phyloP scores from a whole-genome alignment of 2,329 filamentous ascomycete genomes.

The Calonectria pauciramosa region DNA sequence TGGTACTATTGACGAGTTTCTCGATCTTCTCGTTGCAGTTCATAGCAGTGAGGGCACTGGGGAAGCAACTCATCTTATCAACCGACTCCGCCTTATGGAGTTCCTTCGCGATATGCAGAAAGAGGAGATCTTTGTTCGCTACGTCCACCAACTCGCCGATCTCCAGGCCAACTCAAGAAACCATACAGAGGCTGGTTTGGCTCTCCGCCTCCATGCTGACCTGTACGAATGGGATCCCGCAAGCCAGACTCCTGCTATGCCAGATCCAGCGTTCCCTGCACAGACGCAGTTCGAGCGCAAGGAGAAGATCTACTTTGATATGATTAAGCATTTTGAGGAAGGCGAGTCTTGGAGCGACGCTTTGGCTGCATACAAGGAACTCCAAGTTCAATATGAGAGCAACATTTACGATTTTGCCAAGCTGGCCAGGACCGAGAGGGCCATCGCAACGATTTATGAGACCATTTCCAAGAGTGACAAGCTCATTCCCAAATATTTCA shows the following conservation, averaged over 20 bases:
- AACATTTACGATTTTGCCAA: conserved; percentile 94
- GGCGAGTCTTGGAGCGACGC: conserved; percentile 95
- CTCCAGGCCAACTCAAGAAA: conserved; percentile 84
- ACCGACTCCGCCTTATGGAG: conserved; percentile 92
- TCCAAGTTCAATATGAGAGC: conserved; percentile 90
- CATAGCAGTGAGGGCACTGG: conserved; percentile 81
- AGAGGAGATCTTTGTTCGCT: conserved; percentile 95
- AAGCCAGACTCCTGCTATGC: conserved; percentile 73
- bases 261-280: conserved; percentile 82
- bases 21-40: conserved; percentile 91
- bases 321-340: conserved; percentile 95
- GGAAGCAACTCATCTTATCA: conserved; percentile 87
- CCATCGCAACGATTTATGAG: conserved; percentile 94
- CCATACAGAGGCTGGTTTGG: conserved; percentile 88
- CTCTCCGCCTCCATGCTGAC: conserved; percentile 90
- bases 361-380: conserved; percentile 88
- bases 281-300: conserved; percentile 94
- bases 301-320: conserved; percentile 91
- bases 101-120: conserved; percentile 97
- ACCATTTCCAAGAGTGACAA: conserved; percentile 86
- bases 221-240: conserved; percentile 91
- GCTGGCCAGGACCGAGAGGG: conserved; percentile 87
- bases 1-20: conserved; percentile 87
- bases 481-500: conserved; percentile 87
- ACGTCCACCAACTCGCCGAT: conserved; percentile 90